Base-by-base conservation (phyloP, 192 early-diverging fungal species). In the Mortierella hygrophila region DNA sequence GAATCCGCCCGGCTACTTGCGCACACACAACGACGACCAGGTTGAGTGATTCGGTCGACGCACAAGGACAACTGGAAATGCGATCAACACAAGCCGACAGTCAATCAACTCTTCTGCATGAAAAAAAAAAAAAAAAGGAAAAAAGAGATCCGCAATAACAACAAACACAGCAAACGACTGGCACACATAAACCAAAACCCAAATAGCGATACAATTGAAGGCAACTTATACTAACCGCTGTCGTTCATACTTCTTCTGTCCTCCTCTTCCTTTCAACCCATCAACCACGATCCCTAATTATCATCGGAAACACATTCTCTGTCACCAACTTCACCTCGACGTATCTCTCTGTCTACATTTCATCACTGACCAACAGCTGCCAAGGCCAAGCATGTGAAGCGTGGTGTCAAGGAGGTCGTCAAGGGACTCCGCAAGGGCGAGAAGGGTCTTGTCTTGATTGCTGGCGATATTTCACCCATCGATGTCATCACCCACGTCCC, bases 401-500 rank as follows among this genome's bases (percentile, higher is more conserved):
- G 99, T 78, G 99, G 99, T 71, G 97, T 99, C 29, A 99, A 99
- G 93, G 99, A 99, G 89, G 97, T 99, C 41, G 96, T 97, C 60
- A 99, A 99, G 92, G 96, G 94, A 79, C 91, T 99, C 85, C 93
- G 97, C 69, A 99, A 99, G 93, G 96, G 97, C 73, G 91, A 94
- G 74, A 98, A 98, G 92, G 98, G 97, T 7, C 77, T 99, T 78
- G 98, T 99, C 32, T 89, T 99, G 37, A 94, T 99, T 88, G 98
- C 99, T 23, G 98, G 97, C 68, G 97, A 99, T 89, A 96, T 98
- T 82, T 97, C 96, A 37, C 99, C 99, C 40, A 93, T 99, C 68
- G 99, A 99, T 88, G 97, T 99, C 76, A 96, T 99, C 76, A 95
- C 99, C 55, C 99, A 99, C 87, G 91, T 99, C 52, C 99, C 99